phyloP scores from a whole-genome alignment of 371 early-diverging fungal genomes.

The Mucor indicus region DNA sequence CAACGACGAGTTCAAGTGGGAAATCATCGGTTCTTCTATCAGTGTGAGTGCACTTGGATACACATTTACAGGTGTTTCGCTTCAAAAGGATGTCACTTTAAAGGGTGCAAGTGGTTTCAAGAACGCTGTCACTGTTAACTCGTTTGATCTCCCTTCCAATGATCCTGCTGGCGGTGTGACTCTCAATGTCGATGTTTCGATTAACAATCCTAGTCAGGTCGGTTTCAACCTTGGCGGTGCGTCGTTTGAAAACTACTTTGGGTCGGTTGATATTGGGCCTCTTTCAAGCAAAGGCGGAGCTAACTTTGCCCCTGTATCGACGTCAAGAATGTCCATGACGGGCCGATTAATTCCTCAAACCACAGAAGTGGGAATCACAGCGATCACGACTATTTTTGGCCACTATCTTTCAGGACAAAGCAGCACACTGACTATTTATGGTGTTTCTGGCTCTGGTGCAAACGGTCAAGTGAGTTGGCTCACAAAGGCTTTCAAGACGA shows the following conservation, averaged over 20 bases:
- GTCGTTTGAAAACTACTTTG: slow-evolving; percentile 27
- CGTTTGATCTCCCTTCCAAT: slow-evolving; percentile 56
- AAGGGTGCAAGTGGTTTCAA: slow-evolving; percentile 53
- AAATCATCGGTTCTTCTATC: slow-evolving; percentile 44
- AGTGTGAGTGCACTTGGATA: slow-evolving; percentile 56
- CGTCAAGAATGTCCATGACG: slow-evolving; percentile 38
- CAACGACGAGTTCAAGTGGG: slow-evolving; percentile 54
- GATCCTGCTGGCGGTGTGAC: slow-evolving; percentile 59
- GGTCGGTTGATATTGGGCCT: slow-evolving; percentile 30
- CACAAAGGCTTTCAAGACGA: slow-evolving; percentile 47
- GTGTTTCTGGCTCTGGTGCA: slow-evolving; percentile 49
- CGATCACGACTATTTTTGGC: slow-evolving; percentile 52
- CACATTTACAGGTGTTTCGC: slow-evolving; percentile 49
- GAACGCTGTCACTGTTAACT: slow-evolving; percentile 50
- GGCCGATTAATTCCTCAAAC: slow-evolving; percentile 54
- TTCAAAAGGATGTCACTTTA: slow-evolving; percentile 53
- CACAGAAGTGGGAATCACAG: slow-evolving; percentile 37
- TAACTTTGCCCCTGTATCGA: slow-evolving; percentile 30
- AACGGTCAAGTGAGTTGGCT: slow-evolving; percentile 56
- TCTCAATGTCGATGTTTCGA: slow-evolving; percentile 43
- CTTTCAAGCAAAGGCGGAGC: slow-evolving; percentile 37
- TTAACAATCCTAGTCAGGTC: slow-evolving; percentile 56
- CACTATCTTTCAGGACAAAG: slow-evolving; percentile 43
- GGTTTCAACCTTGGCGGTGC: slow-evolving; percentile 47
- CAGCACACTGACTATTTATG: slow-evolving; percentile 40